Evolutionary conservation across 768 basidiomycete species (phyloP).

Genomic region (Nidula microcarpa): DNA sequence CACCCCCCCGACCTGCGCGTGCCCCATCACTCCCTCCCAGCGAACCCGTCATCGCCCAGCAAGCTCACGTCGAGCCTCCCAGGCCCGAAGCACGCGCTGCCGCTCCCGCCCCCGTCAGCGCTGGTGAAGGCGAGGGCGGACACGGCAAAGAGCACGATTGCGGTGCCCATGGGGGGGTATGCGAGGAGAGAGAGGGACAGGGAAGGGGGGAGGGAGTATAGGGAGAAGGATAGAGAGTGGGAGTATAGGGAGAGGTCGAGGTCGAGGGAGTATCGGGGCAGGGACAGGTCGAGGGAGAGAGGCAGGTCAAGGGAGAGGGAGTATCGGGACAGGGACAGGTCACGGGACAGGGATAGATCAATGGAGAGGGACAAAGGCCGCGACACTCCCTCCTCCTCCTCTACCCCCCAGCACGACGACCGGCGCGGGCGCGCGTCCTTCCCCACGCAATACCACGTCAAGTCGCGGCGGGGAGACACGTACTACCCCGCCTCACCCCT

Average conservation of each 20-base stretch:
- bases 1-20: neutral
- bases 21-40: neutral
- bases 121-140: conserved; percentile 4
- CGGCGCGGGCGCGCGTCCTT: conserved; percentile 2
- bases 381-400: neutral
- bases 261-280: neutral
- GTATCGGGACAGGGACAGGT: conserved; percentile 5
- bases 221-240: conserved; percentile 17
- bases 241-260: conserved; percentile 12
- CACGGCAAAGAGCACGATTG: too few species aligned
- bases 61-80: too few species aligned
- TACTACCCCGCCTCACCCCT: neutral
- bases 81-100: neutral
- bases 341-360: conserved; percentile 4
- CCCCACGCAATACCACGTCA: neutral
- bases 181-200: neutral
- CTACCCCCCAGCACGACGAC: conserved; percentile 2
- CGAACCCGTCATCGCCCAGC: neutral
- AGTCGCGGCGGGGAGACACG: neutral
- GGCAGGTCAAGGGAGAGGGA: conserved; percentile 1
- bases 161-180: too few species aligned
- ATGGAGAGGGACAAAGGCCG: conserved; percentile 12
- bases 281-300: conserved; percentile 23
- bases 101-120: neutral
- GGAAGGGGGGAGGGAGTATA: neutral